Base-by-base conservation (phyloP, 2,329 filamentous ascomycete genomes). In the Sarocladiaceae sp. region DNA sequence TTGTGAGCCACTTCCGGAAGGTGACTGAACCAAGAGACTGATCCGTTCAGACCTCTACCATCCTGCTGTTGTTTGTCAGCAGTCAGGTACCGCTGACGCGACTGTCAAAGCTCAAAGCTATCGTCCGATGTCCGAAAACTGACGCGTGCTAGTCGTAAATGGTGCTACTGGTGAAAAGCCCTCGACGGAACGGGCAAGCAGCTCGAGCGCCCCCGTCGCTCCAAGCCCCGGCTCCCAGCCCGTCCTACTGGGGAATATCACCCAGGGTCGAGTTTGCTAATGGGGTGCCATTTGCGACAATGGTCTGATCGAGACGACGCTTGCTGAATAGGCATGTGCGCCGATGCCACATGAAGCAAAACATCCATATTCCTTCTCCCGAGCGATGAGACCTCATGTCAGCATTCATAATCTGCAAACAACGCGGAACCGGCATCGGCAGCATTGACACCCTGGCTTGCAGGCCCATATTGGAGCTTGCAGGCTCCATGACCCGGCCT, bases 141-240 rank as follows among this genome's bases (percentile, higher is more conserved):
- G 24, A 27, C 23, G 37, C 37, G 23, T 29, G 13, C 5, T 24
- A 41, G 5, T 13, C 19, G 4, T 16, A 11, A 15, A 3, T 24
- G 11, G 11, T 23, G 10, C 12, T 29, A 11, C 3, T 29, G 23
- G 15, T 29, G 21, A 27, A n/a, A n/a, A 24, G n/a, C n/a, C 20
- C 4, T 15, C 6, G 23, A 41, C 37, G 9, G 37, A 41, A 41
- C 21, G 19, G 37, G 37, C n/a, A 41, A 41, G 37, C 37, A 41
- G 37, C 37, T 41, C 37, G 37, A 41, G 37, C 37, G 18, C n/a
- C n/a, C n/a, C n/a, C n/a, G n/a, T n/a, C n/a, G n/a, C n/a, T n/a
- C n/a, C n/a, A n/a, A n/a, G n/a, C n/a, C n/a, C n/a, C n/a, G n/a
- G n/a, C n/a, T n/a, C n/a, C n/a, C n/a, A n/a, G n/a, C n/a, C n/a